Percentiles rank a stretch among this genome's conserved stretches.
These are phyloP conservation scores for Lachancea nothofagi DNA, from an alignment of 805 yeast genomes.

Conservation along the genomic window DNA sequence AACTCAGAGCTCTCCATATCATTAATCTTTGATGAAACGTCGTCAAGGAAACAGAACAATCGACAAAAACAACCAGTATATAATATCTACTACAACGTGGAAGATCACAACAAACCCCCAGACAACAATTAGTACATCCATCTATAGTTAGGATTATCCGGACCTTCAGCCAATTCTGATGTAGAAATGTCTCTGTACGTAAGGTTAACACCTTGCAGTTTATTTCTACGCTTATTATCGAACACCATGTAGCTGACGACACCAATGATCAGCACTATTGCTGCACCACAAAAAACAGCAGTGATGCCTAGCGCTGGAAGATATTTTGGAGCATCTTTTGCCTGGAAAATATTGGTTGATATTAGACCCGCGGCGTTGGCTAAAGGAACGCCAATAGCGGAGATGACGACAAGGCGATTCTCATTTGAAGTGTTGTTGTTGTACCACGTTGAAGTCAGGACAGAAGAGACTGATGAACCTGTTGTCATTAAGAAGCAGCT, in stretches of 20 bases:
- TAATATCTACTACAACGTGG: too few species aligned
- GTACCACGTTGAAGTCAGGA: constrained; percentile 47
- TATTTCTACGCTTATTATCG: constrained; percentile 41
- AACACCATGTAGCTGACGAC: constrained; percentile 34
- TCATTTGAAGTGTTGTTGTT: constrained; percentile 45
- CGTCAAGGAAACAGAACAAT: too few species aligned
- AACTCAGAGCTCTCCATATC: too few species aligned
- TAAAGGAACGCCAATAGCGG: constrained; percentile 48
- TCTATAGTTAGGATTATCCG: constrained; percentile 40
- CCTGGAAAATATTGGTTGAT: constrained; percentile 45
- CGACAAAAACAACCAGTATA: too few species aligned
- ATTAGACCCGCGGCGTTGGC: constrained; percentile 56
- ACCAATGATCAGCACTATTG: constrained; percentile 30
- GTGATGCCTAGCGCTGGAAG: constrained; percentile 46
- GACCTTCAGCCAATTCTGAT: constrained; percentile 40
- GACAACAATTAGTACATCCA: constrained; percentile 42
- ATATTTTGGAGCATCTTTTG: constrained; percentile 49
- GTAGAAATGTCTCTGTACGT: constrained; percentile 41
- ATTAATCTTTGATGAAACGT: too few species aligned
- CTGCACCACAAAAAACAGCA: constrained; percentile 43
- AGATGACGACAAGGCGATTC: constrained; percentile 41
- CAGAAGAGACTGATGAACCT: constrained; percentile 45
- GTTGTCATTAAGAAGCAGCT: constrained; percentile 45
- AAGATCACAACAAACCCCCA: neutral
- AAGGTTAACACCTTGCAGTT: constrained; percentile 35